Conservation (phyloP, 352 stramenopile genomes). For the Pythium volutum region DNA sequence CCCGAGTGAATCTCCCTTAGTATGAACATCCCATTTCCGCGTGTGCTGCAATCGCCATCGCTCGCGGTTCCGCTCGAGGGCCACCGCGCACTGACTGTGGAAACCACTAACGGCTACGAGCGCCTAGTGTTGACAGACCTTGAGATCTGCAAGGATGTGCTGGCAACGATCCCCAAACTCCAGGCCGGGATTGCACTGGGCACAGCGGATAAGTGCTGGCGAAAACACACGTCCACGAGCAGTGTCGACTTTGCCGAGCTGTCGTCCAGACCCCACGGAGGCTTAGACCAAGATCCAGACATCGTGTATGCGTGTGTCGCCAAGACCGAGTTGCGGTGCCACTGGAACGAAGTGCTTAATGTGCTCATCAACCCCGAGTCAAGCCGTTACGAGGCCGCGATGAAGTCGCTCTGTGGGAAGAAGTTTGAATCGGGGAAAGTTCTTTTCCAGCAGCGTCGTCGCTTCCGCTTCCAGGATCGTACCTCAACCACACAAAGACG, state of each 20-base stretch:
- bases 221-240: slow-evolving; percentile 29
- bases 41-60: no score
- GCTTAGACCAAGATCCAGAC: slow-evolving; percentile 36
- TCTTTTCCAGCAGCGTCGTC: slow-evolving; percentile 31
- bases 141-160: slow-evolving; percentile 53
- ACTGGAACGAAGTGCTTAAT: slow-evolving; percentile 67
- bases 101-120: slow-evolving; percentile 17
- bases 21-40: no score
- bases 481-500: not conserved
- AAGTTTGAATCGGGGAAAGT: slow-evolving; percentile 47
- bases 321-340: slow-evolving; percentile 49
- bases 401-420: slow-evolving; percentile 46
- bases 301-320: slow-evolving; percentile 46
- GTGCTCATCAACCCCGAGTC: slow-evolving; percentile 48
- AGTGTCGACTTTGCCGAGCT: slow-evolving; percentile 47
- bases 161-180: slow-evolving; percentile 57
- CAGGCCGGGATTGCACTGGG: slow-evolving; percentile 16
- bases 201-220: slow-evolving; percentile 34
- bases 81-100: slow-evolving; percentile 1
- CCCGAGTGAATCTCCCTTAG: no score
- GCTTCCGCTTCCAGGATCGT: not conserved
- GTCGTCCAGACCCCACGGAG: slow-evolving; percentile 13
- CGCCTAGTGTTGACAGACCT: slow-evolving; percentile 39
- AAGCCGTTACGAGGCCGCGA: slow-evolving; percentile 40
- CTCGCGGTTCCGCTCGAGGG: no score